Evolutionary conservation across 345 rosid genomes (phyloP).

Genomic region (Dimocarpus longan): DNA sequence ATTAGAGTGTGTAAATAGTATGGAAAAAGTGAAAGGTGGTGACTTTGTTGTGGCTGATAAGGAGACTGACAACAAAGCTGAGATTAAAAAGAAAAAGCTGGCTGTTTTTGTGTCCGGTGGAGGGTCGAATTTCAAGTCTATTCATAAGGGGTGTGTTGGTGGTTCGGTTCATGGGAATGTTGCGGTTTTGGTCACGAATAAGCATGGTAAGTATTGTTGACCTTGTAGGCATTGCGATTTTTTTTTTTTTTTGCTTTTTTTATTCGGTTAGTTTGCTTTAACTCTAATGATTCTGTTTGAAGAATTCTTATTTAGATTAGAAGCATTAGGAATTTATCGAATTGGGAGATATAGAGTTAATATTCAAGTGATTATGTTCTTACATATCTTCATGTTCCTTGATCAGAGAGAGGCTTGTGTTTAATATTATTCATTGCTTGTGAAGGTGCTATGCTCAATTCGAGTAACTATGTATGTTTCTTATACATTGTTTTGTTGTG

Average conservation of each 20-base stretch:
- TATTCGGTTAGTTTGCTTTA: not conserved
- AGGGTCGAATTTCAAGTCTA: constrained; percentile 79
- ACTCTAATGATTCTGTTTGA: not conserved
- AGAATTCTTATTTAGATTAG: too few relatives aligned
- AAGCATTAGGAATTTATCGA: too few relatives aligned
- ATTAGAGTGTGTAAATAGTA: constrained; percentile 22
- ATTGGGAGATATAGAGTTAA: too few relatives aligned
- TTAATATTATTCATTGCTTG: not conserved
- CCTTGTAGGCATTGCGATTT: not conserved
- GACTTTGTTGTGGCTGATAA: not conserved
- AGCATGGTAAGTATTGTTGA: constrained; percentile 42
- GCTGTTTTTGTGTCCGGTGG: constrained; percentile 92
- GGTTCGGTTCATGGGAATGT: constrained; percentile 68
- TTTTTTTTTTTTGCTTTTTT: too few relatives aligned
- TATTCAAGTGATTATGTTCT: not conserved
- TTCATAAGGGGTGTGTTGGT: constrained; percentile 66
- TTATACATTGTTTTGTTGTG: not conserved
- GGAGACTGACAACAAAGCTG: constrained; percentile 18
- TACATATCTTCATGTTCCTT: not conserved
- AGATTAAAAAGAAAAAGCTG: constrained; percentile 56
- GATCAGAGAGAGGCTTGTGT: not conserved
- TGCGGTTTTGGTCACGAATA: constrained; percentile 71
- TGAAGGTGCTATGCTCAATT: not conserved
- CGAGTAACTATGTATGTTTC: too few relatives aligned
- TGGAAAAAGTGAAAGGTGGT: constrained; percentile 7